Conservation (phyloP, 257 asterid species). For the Fraxinus quadrangulata region DNA sequence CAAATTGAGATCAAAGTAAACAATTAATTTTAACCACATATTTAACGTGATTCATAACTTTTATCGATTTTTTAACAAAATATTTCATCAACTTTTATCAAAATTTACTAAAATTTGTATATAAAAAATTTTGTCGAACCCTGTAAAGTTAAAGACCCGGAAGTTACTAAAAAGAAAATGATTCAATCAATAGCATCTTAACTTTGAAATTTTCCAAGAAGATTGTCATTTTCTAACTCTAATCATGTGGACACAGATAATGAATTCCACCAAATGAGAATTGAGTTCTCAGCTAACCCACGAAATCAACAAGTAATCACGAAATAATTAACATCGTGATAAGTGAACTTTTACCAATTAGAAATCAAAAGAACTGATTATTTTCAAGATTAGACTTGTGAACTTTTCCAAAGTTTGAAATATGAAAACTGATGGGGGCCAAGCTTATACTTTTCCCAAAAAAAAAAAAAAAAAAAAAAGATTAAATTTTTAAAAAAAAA, state of each 20-base stretch:
- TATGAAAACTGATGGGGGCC: neutral
- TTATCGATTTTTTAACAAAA: no score
- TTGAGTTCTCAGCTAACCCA: neutral
- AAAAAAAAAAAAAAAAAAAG: neutral
- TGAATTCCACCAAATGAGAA: neutral
- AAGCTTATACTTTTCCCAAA: neutral
- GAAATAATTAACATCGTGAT: conserved; percentile 14
- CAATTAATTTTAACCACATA: no score
- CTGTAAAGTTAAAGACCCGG: no score
- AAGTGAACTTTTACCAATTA: conserved; percentile 7
- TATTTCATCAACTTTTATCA: no score
- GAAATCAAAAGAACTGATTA: conserved; percentile 1
- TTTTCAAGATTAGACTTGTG: conserved; percentile 20
- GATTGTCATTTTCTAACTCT: neutral
- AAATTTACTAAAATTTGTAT: no score
- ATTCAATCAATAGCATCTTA: no score
- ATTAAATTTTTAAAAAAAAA: neutral
- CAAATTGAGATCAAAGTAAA: no score
- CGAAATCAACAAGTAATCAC: neutral
- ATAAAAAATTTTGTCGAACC: no score
- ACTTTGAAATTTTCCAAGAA: no score
- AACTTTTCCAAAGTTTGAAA: conserved; percentile 37
- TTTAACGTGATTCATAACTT: no score
- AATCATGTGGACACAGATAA: neutral
- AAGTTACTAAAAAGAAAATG: no score